Conservation (phyloP, 2,329 filamentous ascomycete genomes). For the Lecanosticta acicola region DNA sequence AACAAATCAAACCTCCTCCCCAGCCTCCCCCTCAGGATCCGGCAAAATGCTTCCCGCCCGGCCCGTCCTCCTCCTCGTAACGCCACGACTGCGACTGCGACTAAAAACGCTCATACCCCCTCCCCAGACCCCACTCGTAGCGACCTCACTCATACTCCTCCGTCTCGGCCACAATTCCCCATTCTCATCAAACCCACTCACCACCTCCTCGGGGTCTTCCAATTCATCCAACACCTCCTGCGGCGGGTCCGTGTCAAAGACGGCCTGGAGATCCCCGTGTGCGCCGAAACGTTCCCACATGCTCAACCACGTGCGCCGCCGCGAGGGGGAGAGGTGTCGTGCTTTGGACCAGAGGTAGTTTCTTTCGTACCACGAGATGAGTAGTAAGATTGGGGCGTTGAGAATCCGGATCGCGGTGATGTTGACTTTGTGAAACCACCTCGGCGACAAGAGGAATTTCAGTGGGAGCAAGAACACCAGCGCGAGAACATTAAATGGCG, state of each 20-base stretch:
- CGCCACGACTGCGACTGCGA: background rate
- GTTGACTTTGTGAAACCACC: constrained; percentile 89
- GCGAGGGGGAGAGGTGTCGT: constrained; percentile 31
- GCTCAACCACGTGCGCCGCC: constrained; percentile 38
- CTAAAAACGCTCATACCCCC: constrained; percentile 11
- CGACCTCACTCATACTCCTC: constrained; percentile 21
- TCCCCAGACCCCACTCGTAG: constrained; percentile 19
- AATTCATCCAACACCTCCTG: constrained; percentile 46
- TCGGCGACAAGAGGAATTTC: constrained; percentile 69
- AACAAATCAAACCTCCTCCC: no score
- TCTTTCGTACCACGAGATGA: constrained; percentile 67
- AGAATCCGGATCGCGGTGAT: constrained; percentile 67
- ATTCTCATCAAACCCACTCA: constrained; percentile 36
- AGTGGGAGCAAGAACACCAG: constrained; percentile 68
- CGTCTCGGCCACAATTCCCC: background rate
- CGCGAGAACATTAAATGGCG: constrained; percentile 77
- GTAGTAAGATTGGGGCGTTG: constrained; percentile 67
- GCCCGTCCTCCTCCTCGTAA: no score
- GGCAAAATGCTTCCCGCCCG: no score
- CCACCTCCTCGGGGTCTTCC: constrained; percentile 45
- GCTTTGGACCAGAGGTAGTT: constrained; percentile 57
- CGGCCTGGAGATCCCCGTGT: constrained; percentile 65
- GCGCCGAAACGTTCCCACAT: constrained; percentile 67
- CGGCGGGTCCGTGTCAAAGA: constrained; percentile 67
- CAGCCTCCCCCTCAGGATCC: no score